phyloP scores from a whole-genome alignment of 75 land plant genomes.

The Picea glauca region DNA sequence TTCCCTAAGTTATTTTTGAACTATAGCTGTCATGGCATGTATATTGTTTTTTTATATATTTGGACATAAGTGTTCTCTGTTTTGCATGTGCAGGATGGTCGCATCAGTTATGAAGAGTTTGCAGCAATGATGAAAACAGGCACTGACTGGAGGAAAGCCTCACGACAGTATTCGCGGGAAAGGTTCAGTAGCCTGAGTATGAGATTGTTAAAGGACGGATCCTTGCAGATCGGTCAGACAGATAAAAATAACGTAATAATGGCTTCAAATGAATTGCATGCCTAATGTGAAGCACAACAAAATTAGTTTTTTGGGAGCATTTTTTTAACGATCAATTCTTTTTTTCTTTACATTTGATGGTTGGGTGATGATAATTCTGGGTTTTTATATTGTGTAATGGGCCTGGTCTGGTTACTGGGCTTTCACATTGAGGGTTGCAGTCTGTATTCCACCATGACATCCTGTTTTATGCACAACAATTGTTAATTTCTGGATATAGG shows the following conservation, averaged over 20 bases:
- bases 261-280: not conserved
- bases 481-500: not conserved
- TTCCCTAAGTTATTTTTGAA: not conserved
- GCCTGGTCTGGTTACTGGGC: not conserved
- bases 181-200: conserved; percentile 34
- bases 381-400: not conserved
- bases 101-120: conserved; percentile 52
- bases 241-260: conserved; percentile 6
- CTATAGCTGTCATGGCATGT: no score
- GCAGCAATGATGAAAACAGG: conserved; percentile 56
- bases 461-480: no score
- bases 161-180: conserved; percentile 46
- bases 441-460: not conserved
- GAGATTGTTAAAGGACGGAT: conserved; percentile 40
- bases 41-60: not conserved
- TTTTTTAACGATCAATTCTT: not conserved
- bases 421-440: not conserved
- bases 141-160: conserved; percentile 55
- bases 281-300: not conserved
- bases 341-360: not conserved
- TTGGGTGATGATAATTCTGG: not conserved
- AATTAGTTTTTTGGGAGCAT: conserved; percentile 6
- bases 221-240: conserved; percentile 20
- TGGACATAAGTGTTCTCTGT: not conserved
- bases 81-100: conserved; percentile 36